Evolutionary conservation across 2,329 filamentous ascomycete genomes (phyloP), one percentile per base, ranked within the genome.

Genomic region (Cucurbitaria berberidis): DNA sequence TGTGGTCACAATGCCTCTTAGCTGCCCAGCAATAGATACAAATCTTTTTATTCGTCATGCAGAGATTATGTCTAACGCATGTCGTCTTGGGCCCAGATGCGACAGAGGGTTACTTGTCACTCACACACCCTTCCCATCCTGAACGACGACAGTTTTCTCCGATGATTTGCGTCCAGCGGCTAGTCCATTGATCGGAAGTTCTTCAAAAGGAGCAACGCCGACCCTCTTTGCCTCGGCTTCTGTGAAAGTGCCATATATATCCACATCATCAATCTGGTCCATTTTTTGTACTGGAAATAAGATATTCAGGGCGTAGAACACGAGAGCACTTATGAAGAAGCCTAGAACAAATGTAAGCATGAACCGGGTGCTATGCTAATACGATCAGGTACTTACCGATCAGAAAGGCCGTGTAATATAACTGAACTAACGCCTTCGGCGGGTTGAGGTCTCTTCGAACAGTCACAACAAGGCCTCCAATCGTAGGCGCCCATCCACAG

Each of bases 331-430:
- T 24, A 73, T 70, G 48, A 76, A 77, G 60, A 78, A 78, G 5
- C 76, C 77, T 77, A 18, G 5, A 16, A 1, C 9, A 9, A 10
- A 9, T 45, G 21, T 68, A 3, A 58, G 48, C 38, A 16, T n/a
- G 10, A 13, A 2, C 3, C 26, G 19, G 10, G 1, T 21, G 6
- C 18, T 13, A 19, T 5, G 21, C 3, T n/a, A 19, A 2, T 32
- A 2, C n/a, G 5, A 13, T 1, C 18, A 9, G 18, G 22, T 8
- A 53, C 68, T 58, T 42, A 70, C 78, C 79, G 15, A 79, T 69
- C 11, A 81, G 70, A 53, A 81, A 81, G 0, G 80, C 77, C 68
- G 78, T 77, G 51, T 77, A 80, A 57, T 81, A 81, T 16, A 81
- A 57, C 59, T 81, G 68, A n/a, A 74, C 74, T 30, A 80, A 55